Evolutionary conservation across 2,329 filamentous ascomycete genomes (phyloP).

Genomic region (Fusarium continuum): DNA sequence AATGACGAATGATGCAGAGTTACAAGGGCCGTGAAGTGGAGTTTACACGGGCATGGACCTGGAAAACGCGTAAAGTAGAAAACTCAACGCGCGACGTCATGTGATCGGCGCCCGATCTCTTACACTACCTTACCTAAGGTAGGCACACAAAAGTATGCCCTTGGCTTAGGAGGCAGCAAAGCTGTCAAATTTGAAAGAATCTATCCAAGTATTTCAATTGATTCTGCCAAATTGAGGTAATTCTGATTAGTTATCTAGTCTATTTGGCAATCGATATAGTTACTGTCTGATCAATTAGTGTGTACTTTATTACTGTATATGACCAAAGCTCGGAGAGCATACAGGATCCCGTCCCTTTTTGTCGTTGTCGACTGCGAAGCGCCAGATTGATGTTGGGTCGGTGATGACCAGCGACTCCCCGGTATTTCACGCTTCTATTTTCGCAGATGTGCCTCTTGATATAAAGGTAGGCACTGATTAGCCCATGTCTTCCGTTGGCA

Average conservation of each 20-base stretch:
- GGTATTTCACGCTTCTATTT: constrained; percentile 3
- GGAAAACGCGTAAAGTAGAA: constrained; percentile 24
- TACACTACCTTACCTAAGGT: too few species aligned
- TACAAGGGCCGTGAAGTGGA: not conserved
- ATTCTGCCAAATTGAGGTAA: too few species aligned
- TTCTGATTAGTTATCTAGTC: too few species aligned
- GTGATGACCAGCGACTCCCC: constrained; percentile 11
- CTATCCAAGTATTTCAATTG: too few species aligned
- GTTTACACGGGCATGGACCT: not conserved
- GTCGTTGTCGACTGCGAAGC: constrained; percentile 7
- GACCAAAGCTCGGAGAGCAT: constrained; percentile 12
- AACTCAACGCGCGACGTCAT: constrained; percentile 14
- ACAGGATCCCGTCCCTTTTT: constrained; percentile 6
- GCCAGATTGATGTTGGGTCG: constrained; percentile 4
- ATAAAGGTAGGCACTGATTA: too few species aligned
- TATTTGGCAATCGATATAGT: not conserved
- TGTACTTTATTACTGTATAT: not conserved
- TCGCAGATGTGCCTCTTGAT: not conserved
- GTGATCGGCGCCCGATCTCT: constrained; percentile 8
- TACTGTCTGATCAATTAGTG: too few species aligned
- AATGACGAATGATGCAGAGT: constrained; percentile 28
- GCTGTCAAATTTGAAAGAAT: not conserved
- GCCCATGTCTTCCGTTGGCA: too few species aligned
- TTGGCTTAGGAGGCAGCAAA: not conserved
- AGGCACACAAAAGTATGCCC: too few species aligned